phyloP scores from a whole-genome alignment of 148 eudicot genomes.

The Vaccinium myrtillus region DNA sequence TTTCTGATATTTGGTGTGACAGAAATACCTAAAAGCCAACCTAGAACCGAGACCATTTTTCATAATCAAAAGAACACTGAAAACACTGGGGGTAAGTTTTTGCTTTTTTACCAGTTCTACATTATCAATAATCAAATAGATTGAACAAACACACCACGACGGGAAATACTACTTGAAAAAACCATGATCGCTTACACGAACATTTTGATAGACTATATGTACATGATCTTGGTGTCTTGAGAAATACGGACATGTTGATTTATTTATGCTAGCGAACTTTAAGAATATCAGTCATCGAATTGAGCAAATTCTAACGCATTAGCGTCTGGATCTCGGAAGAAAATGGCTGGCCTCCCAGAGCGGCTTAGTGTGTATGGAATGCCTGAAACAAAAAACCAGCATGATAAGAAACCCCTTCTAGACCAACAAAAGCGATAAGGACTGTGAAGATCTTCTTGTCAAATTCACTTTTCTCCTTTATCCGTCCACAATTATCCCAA shows the following conservation, averaged over 20 bases:
- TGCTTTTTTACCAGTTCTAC: background rate
- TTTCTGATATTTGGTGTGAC: too few relatives aligned
- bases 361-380: constrained; percentile 87
- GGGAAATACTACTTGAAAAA: background rate
- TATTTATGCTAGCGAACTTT: background rate
- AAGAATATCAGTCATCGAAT: constrained; percentile 33
- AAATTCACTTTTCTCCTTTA: background rate
- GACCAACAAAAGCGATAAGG: background rate
- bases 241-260: background rate
- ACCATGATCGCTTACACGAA: background rate
- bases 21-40: too few relatives aligned
- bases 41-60: too few relatives aligned
- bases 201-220: background rate
- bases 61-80: too few relatives aligned
- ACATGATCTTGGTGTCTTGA: background rate
- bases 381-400: constrained; percentile 38
- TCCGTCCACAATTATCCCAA: background rate
- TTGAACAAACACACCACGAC: background rate
- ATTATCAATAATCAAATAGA: background rate
- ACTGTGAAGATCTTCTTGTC: background rate
- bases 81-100: background rate
- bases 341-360: constrained; percentile 95
- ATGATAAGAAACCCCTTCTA: background rate
- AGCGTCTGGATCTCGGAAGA: constrained; percentile 85
- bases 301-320: constrained; percentile 93